These are phyloP conservation scores for Botrytis porri DNA, from an alignment of 2,329 filamentous ascomycete species.

Conservation along the genomic window DNA sequence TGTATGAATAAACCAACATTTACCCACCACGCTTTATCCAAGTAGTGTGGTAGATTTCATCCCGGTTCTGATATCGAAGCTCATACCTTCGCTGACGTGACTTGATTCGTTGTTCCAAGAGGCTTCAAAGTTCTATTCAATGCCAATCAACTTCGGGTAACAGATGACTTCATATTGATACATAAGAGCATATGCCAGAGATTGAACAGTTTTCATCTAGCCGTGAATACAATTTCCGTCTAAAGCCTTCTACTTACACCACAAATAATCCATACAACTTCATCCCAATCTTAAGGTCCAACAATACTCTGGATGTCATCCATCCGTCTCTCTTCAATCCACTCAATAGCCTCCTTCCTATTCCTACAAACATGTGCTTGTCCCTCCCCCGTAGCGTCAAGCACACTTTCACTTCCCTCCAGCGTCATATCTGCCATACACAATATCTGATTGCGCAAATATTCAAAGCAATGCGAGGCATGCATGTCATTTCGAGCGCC, in stretches of 20 bases:
- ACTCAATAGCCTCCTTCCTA: conserved; percentile 35
- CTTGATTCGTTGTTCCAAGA: too few species aligned
- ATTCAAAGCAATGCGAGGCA: conserved; percentile 39
- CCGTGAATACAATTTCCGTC: not conserved
- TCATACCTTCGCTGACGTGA: not conserved
- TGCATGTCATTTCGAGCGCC: conserved; percentile 35
- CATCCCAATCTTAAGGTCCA: conserved; percentile 27
- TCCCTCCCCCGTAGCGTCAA: conserved; percentile 34
- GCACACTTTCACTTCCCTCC: conserved; percentile 32
- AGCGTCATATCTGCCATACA: conserved; percentile 40
- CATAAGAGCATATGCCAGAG: too few species aligned
- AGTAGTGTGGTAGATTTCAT: too few species aligned
- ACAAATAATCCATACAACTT: not conserved
- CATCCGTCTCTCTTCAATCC: conserved; percentile 38
- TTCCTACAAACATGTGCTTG: conserved; percentile 39
- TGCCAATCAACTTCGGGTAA: too few species aligned
- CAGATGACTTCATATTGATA: too few species aligned
- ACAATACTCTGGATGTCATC: conserved; percentile 39
- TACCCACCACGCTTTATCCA: too few species aligned
- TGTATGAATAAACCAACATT: too few species aligned
- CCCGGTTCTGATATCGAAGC: not conserved
- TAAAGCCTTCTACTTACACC: not conserved
- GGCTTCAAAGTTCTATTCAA: too few species aligned
- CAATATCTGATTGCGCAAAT: conserved; percentile 37
- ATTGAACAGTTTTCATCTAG: too few species aligned